These are phyloP conservation scores for Cyclotella kingstonii DNA, from an alignment of 108 stramenopile species.

Conservation along the genomic window DNA sequence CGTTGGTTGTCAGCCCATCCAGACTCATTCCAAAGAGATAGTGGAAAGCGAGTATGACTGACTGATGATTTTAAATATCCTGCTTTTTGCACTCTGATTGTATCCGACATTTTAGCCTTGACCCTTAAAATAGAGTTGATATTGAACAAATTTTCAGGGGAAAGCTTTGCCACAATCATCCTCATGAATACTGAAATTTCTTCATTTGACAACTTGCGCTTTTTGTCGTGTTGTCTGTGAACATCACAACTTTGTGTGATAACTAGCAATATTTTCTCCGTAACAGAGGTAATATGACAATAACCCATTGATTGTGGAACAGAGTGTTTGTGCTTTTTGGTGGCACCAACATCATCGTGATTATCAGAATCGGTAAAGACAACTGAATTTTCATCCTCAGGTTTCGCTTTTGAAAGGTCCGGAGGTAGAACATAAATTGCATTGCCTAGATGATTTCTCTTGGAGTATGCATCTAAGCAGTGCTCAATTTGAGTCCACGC, in stretches of 20 bases:
- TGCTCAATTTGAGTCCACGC: constrained; percentile 10
- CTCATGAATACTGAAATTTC: constrained; percentile 15
- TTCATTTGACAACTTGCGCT: constrained; percentile 8
- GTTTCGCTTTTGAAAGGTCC: neutral
- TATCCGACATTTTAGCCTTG: constrained; percentile 11
- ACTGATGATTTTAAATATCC: too few species aligned
- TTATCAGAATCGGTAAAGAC: neutral
- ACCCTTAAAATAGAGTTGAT: constrained; percentile 14
- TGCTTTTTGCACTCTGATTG: neutral
- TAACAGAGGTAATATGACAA: constrained; percentile 13
- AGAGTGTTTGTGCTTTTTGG: constrained; percentile 1
- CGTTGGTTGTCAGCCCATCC: constrained; percentile 25
- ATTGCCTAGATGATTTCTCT: neutral
- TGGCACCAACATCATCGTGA: neutral
- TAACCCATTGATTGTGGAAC: neutral
- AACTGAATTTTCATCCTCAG: neutral
- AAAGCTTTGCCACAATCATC: neutral
- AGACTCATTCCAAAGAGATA: constrained; percentile 32
- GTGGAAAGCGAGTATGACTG: neutral
- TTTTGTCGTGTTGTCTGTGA: neutral
- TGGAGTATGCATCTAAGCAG: neutral
- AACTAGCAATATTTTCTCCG: constrained; percentile 12
- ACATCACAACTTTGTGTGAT: constrained; percentile 16
- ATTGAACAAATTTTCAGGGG: constrained; percentile 17
- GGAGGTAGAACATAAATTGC: too few species aligned